Percentiles rank a stretch among this genome's conserved stretches.
Evolutionary conservation across 2,329 filamentous ascomycete genomes (phyloP).

Genomic region (Ophidiomyces ophidiicola): DNA sequence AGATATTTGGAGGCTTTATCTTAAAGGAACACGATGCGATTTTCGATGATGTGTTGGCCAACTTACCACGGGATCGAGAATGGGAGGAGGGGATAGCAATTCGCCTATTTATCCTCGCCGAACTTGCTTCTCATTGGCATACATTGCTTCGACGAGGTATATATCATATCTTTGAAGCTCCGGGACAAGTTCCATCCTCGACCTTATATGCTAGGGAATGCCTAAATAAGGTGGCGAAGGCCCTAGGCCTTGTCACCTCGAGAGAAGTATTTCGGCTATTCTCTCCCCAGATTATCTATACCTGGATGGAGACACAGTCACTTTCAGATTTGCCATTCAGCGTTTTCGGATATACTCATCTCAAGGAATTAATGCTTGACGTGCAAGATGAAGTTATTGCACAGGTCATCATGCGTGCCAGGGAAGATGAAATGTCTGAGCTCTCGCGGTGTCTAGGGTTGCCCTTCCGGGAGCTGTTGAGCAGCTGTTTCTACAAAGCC

Average conservation of each 20-base stretch:
- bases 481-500: slow-evolving; percentile 59
- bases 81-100: slow-evolving; percentile 74
- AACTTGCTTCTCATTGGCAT: slow-evolving; percentile 70
- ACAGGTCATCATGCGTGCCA: slow-evolving; percentile 69
- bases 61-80: slow-evolving; percentile 59
- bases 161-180: slow-evolving; percentile 88
- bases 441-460: slow-evolving; percentile 48
- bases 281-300: slow-evolving; percentile 76
- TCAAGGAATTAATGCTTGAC: slow-evolving; percentile 57
- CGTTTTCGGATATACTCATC: slow-evolving; percentile 66
- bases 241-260: slow-evolving; percentile 53
- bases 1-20: slow-evolving; percentile 70
- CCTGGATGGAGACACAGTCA: slow-evolving; percentile 61
- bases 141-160: slow-evolving; percentile 76
- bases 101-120: slow-evolving; percentile 62
- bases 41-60: slow-evolving; percentile 70
- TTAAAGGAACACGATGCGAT: slow-evolving; percentile 71
- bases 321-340: slow-evolving; percentile 65
- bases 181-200: slow-evolving; percentile 56
- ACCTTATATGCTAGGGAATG: slow-evolving; percentile 61
- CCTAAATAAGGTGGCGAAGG: slow-evolving; percentile 52
- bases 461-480: slow-evolving; percentile 47
- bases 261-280: slow-evolving; percentile 70
- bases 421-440: slow-evolving; percentile 49
- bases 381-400: slow-evolving; percentile 67